Conservation (phyloP, 164 flowering plant genomes). For the Umbilicus rupestris region DNA sequence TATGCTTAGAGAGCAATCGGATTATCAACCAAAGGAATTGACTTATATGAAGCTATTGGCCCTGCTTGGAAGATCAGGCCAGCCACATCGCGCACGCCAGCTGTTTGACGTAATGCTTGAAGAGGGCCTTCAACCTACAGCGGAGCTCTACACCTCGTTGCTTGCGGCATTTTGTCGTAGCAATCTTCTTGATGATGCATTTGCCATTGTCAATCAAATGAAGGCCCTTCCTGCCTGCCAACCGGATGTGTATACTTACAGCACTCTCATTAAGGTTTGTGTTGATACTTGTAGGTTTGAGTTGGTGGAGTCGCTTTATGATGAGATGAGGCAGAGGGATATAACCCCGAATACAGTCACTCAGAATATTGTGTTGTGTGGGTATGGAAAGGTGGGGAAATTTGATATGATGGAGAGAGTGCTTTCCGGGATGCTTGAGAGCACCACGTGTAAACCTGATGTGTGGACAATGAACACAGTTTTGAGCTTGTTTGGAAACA, state of each 20-base stretch:
- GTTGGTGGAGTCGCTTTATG: slow-evolving; percentile 57
- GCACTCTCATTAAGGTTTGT: slow-evolving; percentile 71
- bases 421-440: slow-evolving; percentile 66
- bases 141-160: slow-evolving; percentile 75
- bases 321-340: slow-evolving; percentile 62
- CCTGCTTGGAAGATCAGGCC: slow-evolving; percentile 72
- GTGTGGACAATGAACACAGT: slow-evolving; percentile 97
- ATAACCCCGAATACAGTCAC: slow-evolving; percentile 85
- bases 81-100: slow-evolving; percentile 60
- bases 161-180: slow-evolving; percentile 75
- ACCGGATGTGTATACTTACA: slow-evolving; percentile 81
- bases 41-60: slow-evolving; percentile 89
- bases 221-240: slow-evolving; percentile 73
- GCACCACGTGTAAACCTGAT: slow-evolving; percentile 59
- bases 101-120: slow-evolving; percentile 78
- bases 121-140: slow-evolving; percentile 67
- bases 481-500: slow-evolving; percentile 70
- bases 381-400: slow-evolving; percentile 81
- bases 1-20: slow-evolving; percentile 75
- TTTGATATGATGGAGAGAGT: slow-evolving; percentile 82
- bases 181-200: slow-evolving; percentile 65
- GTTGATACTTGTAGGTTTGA: slow-evolving; percentile 64
- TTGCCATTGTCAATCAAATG: slow-evolving; percentile 59
- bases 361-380: slow-evolving; percentile 74
- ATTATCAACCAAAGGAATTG: slow-evolving; percentile 82